Conservation (phyloP, 1,284 basidiomycete species). For the Rhodotorula mucilaginosa region DNA sequence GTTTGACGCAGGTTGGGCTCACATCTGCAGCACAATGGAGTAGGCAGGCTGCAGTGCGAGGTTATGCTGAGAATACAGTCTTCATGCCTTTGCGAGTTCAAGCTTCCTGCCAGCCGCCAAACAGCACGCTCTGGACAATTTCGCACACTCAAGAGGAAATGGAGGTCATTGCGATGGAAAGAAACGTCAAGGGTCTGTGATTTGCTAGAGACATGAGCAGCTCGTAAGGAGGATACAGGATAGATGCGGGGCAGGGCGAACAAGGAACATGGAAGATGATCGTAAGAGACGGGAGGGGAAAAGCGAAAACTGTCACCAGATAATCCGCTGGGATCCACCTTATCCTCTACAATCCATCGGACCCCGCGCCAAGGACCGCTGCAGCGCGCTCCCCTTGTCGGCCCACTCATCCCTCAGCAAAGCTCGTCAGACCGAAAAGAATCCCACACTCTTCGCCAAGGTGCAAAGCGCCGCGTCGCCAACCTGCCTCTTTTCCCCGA, state of each 20-base stretch:
- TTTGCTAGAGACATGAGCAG: no score
- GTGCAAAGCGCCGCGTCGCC: neutral
- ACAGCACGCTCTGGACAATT: no score
- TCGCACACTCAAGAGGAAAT: no score
- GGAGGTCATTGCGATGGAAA: neutral
- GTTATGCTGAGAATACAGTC: no score
- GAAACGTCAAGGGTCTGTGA: no score
- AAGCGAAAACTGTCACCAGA: neutral
- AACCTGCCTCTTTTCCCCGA: neutral
- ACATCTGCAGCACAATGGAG: slow-evolving; percentile 20
- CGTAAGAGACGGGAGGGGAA: neutral
- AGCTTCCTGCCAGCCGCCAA: no score
- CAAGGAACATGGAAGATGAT: neutral
- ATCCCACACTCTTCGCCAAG: neutral
- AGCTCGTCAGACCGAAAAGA: slow-evolving; percentile 6
- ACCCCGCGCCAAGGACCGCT: neutral
- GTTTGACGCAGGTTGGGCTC: slow-evolving; percentile 29
- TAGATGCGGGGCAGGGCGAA: neutral
- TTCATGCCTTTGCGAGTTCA: no score
- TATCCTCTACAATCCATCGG: slow-evolving; percentile 2
- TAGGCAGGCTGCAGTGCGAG: neutral
- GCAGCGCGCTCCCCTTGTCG: no score
- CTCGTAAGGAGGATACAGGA: neutral
- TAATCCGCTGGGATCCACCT: slow-evolving; percentile 12
- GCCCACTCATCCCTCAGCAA: neutral